A percentile compares a stretch with the other conserved stretches of the same genome.
Conservation (phyloP, 768 basidiomycete species). For the Suillus decipiens region DNA sequence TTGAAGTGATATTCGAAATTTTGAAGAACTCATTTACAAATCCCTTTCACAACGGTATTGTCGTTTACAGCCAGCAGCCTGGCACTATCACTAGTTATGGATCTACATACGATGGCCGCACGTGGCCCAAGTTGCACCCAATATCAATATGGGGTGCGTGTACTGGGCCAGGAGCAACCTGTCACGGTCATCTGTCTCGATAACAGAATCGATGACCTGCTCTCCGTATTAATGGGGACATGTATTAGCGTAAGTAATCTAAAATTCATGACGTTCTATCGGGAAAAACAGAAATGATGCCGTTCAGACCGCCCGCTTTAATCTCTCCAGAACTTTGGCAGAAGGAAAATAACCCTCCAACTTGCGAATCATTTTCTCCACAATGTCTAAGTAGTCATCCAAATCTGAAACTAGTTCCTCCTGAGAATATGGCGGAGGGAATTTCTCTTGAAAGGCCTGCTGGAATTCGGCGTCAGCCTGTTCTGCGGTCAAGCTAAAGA, state of each 20-base stretch:
- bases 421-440: conserved; percentile 20
- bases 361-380: conserved; percentile 27
- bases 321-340: background rate
- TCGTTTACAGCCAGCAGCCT: background rate
- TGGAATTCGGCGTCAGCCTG: conserved; percentile 17
- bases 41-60: background rate
- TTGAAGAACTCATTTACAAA: background rate
- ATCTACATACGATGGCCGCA: background rate
- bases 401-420: conserved; percentile 19
- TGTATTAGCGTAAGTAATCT: background rate
- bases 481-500: conserved; percentile 16
- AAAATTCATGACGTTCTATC: background rate
- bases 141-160: background rate
- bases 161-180: background rate
- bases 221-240: background rate
- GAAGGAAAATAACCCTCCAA: conserved; percentile 27
- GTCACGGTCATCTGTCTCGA: background rate
- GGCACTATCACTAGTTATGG: background rate
- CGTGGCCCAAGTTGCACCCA: background rate
- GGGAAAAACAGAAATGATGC: background rate
- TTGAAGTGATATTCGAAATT: no score
- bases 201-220: background rate
- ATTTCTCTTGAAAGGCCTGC: conserved; percentile 27
- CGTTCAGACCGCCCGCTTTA: background rate
- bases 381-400: conserved; percentile 27